Evolutionary conservation across 2,329 filamentous ascomycete species (phyloP), one percentile per base, ranked within the genome.

Genomic region (Acephala macrosclerotiorum): DNA sequence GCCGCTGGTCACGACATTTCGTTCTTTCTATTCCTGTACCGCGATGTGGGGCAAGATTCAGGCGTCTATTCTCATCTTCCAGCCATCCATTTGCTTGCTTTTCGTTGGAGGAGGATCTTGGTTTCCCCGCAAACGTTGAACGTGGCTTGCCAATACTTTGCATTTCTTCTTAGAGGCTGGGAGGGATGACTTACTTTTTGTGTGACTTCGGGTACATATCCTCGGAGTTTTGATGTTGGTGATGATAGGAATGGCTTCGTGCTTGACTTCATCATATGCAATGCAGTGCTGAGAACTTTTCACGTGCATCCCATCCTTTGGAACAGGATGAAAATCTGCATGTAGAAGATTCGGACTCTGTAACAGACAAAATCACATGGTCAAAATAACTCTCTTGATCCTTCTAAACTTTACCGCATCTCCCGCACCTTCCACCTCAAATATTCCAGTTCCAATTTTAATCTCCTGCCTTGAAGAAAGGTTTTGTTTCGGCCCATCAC

Each of bases 401-500:
- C 20, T 42, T 42, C 29, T 9, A 4, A 12, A 14, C n/a, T n/a
- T 59, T n/a, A 59, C 14, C 20, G 26, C 40, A 33, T 45, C 25
- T 22, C 20, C 47, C 38, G 38, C 35, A 12, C 35, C 36, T 38
- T 33, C 59, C 14, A 35, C 60, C 16, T 4, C 22, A 5, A 4
- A 9, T 56, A 5, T 9, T 12, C 14, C 53, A 20, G 36, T 55
- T 63, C 61, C 56, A 63, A 47, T 63, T 63, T 33, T 57, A 53
- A 61, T 51, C 42, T 16, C 35, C 47, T 9, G 6, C 20, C 18
- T 35, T 63, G 60, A 22, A 22, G 35, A 11, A 47, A 61, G 42
- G 58, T 58, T 55, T 65, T 33, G 65, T 69, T 69, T 67, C 67
- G 67, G 67, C 38, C 45, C 56, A 63, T 51, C 51, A 55, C 29